Evolutionary conservation across 2,329 filamentous ascomycete species (phyloP), one percentile per base, ranked within the genome.

Genomic region (Ascochyta rabiei): DNA sequence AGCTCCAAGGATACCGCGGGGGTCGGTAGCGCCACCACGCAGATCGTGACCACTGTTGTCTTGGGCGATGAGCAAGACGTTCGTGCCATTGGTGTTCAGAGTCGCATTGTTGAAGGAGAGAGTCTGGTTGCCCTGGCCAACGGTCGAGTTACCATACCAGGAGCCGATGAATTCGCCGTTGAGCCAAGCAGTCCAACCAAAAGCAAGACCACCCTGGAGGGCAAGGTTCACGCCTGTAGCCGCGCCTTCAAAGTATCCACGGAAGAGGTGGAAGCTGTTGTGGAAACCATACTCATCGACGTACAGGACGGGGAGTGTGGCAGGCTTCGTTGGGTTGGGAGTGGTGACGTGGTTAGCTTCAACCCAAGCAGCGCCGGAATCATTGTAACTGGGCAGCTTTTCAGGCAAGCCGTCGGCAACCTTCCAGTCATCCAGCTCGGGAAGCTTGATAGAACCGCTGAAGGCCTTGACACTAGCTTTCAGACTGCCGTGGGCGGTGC

Each of bases 1-100:
- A 0, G 82, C 82, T 26, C 81, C 80, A 41, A 77, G 76, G 60
- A 85, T 84, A 4, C 83, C 83, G 38, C 82, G 73, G 8, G 81
- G 77, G 15, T 80, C 76, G 4, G 79, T 73, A 5, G 81, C 81
- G 0, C 74, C 77, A 1, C 75, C 75, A 0, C 79, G 80, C 23
- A 84, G 77, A 44, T 86, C 84, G 63, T 87, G 83, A 9, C 85
- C 85, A 16, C 82, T 84, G 71, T 86, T 80, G 62, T 87, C 82
- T 69, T 85, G 81, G 21, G 86, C 74, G 3, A 86, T 71, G n/a
- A 85, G 77, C 6, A 86, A 74, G 2, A 81, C 68, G 51, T 84
- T 84, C 0, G 62, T 64, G 10, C 55, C 53, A 16, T 75, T 72
- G 0, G 70, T 59, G 34, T 72, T 69, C 0, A 84, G 60, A 2